These are phyloP conservation scores for Bjerkandera adusta DNA, from an alignment of 1,284 basidiomycete genomes.

Conservation along the genomic window DNA sequence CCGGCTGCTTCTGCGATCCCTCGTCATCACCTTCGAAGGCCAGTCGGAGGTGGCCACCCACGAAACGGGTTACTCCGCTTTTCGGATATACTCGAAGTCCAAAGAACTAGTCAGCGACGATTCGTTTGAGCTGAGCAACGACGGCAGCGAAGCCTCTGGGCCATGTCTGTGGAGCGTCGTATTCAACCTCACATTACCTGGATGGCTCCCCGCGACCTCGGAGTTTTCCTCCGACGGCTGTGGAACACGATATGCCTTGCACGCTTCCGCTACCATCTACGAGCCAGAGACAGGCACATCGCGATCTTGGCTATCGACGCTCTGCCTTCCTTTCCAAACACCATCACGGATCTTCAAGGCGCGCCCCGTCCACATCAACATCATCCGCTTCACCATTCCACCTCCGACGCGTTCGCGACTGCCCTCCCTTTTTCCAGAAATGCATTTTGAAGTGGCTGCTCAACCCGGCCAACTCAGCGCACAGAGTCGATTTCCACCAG, in stretches of 20 bases:
- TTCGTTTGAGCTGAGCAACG: conserved; percentile 59
- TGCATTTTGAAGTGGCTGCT: conserved; percentile 43
- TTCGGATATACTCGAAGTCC: conserved; percentile 64
- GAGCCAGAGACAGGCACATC: conserved; percentile 38
- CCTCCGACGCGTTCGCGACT: conserved; percentile 16
- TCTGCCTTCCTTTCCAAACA: conserved; percentile 19
- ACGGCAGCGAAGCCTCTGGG: conserved; percentile 51
- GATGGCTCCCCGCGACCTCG: conserved; percentile 70
- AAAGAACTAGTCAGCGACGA: conserved; percentile 54
- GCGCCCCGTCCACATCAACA: conserved; percentile 16
- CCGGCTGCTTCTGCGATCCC: conserved; percentile 59
- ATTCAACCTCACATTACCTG: conserved; percentile 71
- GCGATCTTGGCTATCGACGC: conserved; percentile 40
- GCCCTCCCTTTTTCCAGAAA: conserved; percentile 20
- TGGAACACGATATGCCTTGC: conserved; percentile 65
- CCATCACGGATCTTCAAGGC: conserved; percentile 15
- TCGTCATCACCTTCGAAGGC: conserved; percentile 73
- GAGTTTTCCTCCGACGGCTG: conserved; percentile 41
- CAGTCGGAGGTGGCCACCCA: conserved; percentile 64
- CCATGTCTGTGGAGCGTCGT: conserved; percentile 66
- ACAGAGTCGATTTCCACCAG: conserved; percentile 19
- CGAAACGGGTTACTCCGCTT: conserved; percentile 55
- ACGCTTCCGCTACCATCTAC: conserved; percentile 60
- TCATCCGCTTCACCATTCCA: conserved; percentile 26
- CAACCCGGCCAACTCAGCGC: conserved; percentile 20